phyloP scores from a whole-genome alignment of 345 rosid species.

The Garcia nutans region DNA sequence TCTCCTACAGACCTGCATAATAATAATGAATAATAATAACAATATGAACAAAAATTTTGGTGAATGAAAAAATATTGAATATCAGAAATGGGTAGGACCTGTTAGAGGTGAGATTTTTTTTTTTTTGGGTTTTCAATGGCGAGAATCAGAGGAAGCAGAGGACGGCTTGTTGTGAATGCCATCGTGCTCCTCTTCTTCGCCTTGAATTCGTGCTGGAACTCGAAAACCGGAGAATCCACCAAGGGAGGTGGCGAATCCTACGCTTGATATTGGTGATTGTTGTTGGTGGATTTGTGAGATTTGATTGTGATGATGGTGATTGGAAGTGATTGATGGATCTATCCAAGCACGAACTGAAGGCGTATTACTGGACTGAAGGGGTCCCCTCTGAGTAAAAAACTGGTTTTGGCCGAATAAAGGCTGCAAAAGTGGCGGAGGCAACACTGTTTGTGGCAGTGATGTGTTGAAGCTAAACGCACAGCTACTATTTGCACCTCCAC shows the following conservation, averaged over 20 bases:
- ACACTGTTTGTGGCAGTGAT: conserved; percentile 24
- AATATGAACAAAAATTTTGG: background rate
- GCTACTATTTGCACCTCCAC: conserved; percentile 23
- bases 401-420: conserved; percentile 60
- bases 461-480: conserved; percentile 55
- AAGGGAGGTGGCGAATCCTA: conserved; percentile 47
- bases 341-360: conserved; percentile 83
- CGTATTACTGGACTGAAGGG: conserved; percentile 99
- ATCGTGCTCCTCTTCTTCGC: conserved; percentile 79
- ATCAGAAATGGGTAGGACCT: conserved; percentile 36
- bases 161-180: conserved; percentile 70
- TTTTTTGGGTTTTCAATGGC: conserved; percentile 48
- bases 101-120: conserved; percentile 26
- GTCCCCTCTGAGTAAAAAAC: conserved; percentile 84
- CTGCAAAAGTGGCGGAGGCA: conserved; percentile 31
- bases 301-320: conserved; percentile 45
- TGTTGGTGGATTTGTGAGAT: conserved; percentile 39
- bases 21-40: background rate
- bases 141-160: conserved; percentile 81
- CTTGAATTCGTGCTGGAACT: conserved; percentile 89
- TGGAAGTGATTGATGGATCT: conserved; percentile 43
- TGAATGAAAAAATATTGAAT: background rate
- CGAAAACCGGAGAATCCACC: conserved; percentile 73
- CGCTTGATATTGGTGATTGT: conserved; percentile 47
- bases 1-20: conserved; percentile 19